Base-by-base conservation (phyloP, 1,284 basidiomycete species). In the Mycena sp. region DNA sequence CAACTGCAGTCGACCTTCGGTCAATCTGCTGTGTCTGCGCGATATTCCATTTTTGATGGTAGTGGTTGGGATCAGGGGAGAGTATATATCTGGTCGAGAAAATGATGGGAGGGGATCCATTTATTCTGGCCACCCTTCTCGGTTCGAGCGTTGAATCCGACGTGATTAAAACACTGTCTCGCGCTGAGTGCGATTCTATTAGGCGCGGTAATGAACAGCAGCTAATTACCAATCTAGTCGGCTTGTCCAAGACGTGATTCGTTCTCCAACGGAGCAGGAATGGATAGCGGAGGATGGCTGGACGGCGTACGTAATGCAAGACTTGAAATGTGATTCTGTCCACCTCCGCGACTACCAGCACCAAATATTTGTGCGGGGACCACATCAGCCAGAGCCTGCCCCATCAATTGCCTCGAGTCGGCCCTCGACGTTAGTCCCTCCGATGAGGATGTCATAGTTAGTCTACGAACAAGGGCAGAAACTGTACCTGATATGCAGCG, bases 41-140 rank as follows among this genome's bases (percentile, higher is more conserved):
- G 25, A 25, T 25, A 25, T 25, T 25, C 25, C 25, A 25, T 25
- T 25, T 25, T 25, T 25, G 25, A 25, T 25, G 25, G 25, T 25
- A 25, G 25, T 25, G 25, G 25, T 25, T 25, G 25, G 25, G 25
- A 25, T 25, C 25, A 25, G 25, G 25, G 25, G 25, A 25, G 25
- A 25, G 25, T 11, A 57, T 69, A 4, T 69, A 69, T 63, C 54
- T 69, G 18, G 67, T 69, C 16, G 67, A 69, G 61, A 63, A 63
- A 20, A 18, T 37, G 22, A 10, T 1, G 44, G 30, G 48, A 11
- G 46, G 16, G 14, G 67, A 63, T 48, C 7, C 61, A 1, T 69
- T 69, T 61, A 69, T 69, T n/a, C 44, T 69, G 7, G 67, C 61
- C 16, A 69, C 67, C 41, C 52, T 62, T 11, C 67, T 69, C 8